Conservation (phyloP, 306 rosid genomes). For the Sphenostylis stenocarpa region DNA sequence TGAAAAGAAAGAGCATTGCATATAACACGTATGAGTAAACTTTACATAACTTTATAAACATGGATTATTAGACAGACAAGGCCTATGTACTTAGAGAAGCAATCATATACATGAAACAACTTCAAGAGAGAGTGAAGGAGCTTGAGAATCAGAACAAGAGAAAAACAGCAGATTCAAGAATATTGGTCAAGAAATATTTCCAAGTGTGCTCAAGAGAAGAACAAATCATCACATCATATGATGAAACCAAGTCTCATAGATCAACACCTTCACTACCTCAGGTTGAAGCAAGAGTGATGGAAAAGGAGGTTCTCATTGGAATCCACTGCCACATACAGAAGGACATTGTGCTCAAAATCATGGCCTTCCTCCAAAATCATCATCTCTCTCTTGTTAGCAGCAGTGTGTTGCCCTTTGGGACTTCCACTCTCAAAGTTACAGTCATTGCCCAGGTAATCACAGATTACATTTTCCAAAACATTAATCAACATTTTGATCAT, state of each 20-base stretch:
- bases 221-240: neutral
- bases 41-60: neutral
- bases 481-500: neutral
- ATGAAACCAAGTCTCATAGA: neutral
- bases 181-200: slow-evolving; percentile 19
- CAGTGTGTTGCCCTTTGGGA: slow-evolving; percentile 40
- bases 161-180: neutral
- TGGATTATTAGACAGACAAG: slow-evolving; percentile 25
- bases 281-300: slow-evolving; percentile 29
- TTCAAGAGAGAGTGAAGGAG: slow-evolving; percentile 24
- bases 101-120: slow-evolving; percentile 24
- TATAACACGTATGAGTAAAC: neutral
- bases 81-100: slow-evolving; percentile 31
- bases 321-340: slow-evolving; percentile 36
- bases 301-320: slow-evolving; percentile 35
- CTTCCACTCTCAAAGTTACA: slow-evolving; percentile 32
- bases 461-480: neutral
- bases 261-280: neutral
- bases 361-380: slow-evolving; percentile 30
- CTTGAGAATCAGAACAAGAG: slow-evolving; percentile 24
- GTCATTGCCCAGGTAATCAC: slow-evolving; percentile 37
- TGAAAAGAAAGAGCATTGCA: too few relatives aligned
- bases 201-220: neutral
- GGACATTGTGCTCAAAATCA: slow-evolving; percentile 28
- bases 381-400: slow-evolving; percentile 34